Conservation (phyloP, 176 grass and related monocot genomes). For the Aegilops longissima region DNA sequence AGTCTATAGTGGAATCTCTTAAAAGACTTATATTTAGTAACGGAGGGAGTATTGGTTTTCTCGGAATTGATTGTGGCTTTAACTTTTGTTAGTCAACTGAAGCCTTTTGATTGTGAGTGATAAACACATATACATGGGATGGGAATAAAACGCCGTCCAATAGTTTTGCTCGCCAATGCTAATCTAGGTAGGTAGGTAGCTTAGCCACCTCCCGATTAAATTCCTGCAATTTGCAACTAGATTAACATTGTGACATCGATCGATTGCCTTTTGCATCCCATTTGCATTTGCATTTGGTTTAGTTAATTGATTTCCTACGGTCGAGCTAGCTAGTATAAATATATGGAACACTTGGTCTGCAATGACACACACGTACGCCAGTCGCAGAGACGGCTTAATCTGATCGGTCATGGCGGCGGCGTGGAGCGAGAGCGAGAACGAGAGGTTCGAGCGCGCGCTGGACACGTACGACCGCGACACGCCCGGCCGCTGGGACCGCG, state of each 20-base stretch:
- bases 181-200: too few species aligned
- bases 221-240: not conserved
- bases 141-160: not conserved
- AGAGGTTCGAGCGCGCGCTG: constrained; percentile 60
- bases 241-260: not conserved
- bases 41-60: too few species aligned
- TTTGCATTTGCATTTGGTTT: not conserved
- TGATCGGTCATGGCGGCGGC: not conserved
- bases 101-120: not conserved
- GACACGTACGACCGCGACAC: constrained; percentile 38
- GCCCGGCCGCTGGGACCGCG: constrained; percentile 46
- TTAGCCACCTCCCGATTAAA: not conserved
- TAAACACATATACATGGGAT: not conserved
- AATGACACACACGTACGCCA: not conserved
- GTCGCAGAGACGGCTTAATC: too few species aligned
- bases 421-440: constrained; percentile 52
- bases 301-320: not conserved
- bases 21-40: too few species aligned
- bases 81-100: not conserved
- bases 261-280: too few species aligned
- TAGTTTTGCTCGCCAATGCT: not conserved
- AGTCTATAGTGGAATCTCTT: too few species aligned
- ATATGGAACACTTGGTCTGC: not conserved
- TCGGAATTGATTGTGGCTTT: not conserved
- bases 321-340: not conserved